A percentile compares a stretch with the other conserved stretches of the same genome.
Conservation (phyloP, 768 basidiomycete genomes). For the Serpula lacrymans region DNA sequence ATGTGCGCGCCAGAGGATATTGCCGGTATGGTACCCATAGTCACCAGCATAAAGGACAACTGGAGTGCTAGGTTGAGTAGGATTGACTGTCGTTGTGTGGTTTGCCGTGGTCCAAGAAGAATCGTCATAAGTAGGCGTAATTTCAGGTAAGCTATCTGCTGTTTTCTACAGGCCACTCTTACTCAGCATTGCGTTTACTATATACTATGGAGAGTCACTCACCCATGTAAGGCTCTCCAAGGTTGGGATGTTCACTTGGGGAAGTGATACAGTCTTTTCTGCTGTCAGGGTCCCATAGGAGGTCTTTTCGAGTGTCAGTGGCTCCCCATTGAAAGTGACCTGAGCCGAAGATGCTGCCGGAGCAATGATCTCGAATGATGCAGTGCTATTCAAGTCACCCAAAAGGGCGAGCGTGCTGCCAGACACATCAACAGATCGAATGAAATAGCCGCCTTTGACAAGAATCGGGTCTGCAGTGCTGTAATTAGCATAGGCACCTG, state of each 20-base stretch:
- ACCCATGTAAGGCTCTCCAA: slow-evolving; percentile 22
- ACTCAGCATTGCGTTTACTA: too few relatives aligned
- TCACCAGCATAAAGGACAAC: slow-evolving; percentile 46
- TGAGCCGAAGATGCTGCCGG: slow-evolving; percentile 35
- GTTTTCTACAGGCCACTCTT: too few relatives aligned
- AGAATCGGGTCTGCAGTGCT: slow-evolving; percentile 42
- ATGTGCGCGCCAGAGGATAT: slow-evolving; percentile 49
- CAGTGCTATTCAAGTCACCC: slow-evolving; percentile 39
- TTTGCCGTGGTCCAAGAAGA: slow-evolving; percentile 40
- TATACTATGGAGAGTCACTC: not conserved
- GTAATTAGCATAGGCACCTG: slow-evolving; percentile 31
- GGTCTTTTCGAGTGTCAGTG: slow-evolving; percentile 32
- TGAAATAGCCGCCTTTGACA: slow-evolving; percentile 46
- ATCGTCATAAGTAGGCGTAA: slow-evolving; percentile 37
- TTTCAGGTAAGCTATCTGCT: slow-evolving; percentile 42
- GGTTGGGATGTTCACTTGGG: slow-evolving; percentile 32
- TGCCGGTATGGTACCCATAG: slow-evolving; percentile 51
- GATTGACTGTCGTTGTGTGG: slow-evolving; percentile 40
- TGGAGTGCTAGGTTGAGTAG: slow-evolving; percentile 33
- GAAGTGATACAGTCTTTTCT: slow-evolving; percentile 27
- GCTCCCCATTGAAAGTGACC: slow-evolving; percentile 42
- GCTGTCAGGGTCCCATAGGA: slow-evolving; percentile 40
- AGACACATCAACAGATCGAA: slow-evolving; percentile 36
- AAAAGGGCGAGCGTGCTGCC: slow-evolving; percentile 37
- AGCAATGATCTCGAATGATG: slow-evolving; percentile 45